These are phyloP conservation scores for Rhodotorula sp. DNA, from an alignment of 1,284 basidiomycete genomes.

Conservation along the genomic window DNA sequence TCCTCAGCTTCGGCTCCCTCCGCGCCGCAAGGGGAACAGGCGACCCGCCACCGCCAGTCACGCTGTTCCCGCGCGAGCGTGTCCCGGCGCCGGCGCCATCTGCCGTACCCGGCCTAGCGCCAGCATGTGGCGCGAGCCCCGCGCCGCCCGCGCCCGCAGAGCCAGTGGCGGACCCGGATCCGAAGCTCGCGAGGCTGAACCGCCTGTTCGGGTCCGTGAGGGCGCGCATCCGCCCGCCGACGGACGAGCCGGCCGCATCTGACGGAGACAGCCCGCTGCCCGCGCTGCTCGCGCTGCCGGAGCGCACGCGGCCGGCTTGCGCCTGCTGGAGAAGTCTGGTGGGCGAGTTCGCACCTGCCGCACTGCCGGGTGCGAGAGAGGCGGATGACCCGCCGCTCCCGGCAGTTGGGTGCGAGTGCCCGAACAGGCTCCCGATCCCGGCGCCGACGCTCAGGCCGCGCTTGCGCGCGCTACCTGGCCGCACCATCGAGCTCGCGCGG, in stretches of 20 bases:
- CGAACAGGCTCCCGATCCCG: constrained; percentile 17
- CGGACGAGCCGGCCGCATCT: neutral
- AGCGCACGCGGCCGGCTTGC: neutral
- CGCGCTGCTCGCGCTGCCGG: constrained; percentile 15
- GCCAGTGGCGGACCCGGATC: neutral
- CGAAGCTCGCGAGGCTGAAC: constrained; percentile 7
- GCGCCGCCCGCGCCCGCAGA: neutral
- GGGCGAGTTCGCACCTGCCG: neutral
- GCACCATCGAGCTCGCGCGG: neutral
- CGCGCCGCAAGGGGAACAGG: neutral
- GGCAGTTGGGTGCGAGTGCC: neutral
- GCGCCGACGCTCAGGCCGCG: constrained; percentile 39
- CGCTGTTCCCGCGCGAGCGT: constrained; percentile 19
- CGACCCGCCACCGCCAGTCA: constrained; percentile 2
- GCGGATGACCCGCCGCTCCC: neutral
- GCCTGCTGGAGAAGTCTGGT: neutral
- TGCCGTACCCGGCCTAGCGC: constrained; percentile 10
- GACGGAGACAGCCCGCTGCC: neutral
- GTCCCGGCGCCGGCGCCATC: neutral
- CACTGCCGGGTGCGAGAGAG: neutral
- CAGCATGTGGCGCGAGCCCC: neutral
- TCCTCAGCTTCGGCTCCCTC: constrained; percentile 5
- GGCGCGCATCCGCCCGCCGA: constrained; percentile 27
- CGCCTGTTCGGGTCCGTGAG: constrained; percentile 37
- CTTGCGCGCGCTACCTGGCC: constrained; percentile 21